Evolutionary conservation across 2,329 filamentous ascomycete species (phyloP).

Genomic region (Aspergillus fumigatus): DNA sequence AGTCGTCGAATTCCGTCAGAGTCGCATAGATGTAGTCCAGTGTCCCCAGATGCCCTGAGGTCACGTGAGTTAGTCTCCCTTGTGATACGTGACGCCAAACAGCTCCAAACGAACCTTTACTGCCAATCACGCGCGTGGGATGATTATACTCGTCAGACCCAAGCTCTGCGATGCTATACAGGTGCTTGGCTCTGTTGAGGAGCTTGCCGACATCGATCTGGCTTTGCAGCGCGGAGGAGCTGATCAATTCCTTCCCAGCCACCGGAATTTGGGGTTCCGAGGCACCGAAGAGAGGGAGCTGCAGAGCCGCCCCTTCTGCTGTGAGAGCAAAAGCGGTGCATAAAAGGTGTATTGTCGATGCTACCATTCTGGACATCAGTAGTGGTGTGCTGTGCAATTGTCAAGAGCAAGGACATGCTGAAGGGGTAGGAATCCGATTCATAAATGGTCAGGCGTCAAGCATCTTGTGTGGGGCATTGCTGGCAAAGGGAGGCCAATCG

Average conservation of each 20-base stretch:
- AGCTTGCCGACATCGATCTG: slow-evolving; percentile 56
- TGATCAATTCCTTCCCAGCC: slow-evolving; percentile 37
- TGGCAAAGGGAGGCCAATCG: neutral
- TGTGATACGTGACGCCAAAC: neutral
- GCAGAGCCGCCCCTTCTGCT: slow-evolving; percentile 13
- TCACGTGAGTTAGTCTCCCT: neutral
- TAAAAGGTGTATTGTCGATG: neutral
- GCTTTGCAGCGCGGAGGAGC: slow-evolving; percentile 37
- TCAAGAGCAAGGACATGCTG: no score
- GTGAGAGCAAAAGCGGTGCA: neutral
- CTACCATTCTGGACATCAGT: neutral
- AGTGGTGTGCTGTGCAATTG: neutral
- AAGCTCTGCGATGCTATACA: slow-evolving; percentile 60
- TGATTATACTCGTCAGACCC: slow-evolving; percentile 59
- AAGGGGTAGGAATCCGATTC: no score
- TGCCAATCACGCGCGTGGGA: slow-evolving; percentile 68
- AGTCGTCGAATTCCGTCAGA: slow-evolving; percentile 38
- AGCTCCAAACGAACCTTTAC: slow-evolving; percentile 52
- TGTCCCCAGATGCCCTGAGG: slow-evolving; percentile 55
- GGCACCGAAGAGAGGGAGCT: slow-evolving; percentile 13
- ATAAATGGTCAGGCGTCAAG: neutral
- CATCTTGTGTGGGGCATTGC: neutral
- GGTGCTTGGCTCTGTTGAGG: slow-evolving; percentile 53
- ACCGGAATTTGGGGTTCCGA: slow-evolving; percentile 13
- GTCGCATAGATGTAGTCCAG: slow-evolving; percentile 58